A percentile compares a stretch with the other conserved stretches of the same genome.
These are phyloP conservation scores for Nevesoporus exiguus DNA, from an alignment of 768 basidiomycete genomes.

Conservation along the genomic window DNA sequence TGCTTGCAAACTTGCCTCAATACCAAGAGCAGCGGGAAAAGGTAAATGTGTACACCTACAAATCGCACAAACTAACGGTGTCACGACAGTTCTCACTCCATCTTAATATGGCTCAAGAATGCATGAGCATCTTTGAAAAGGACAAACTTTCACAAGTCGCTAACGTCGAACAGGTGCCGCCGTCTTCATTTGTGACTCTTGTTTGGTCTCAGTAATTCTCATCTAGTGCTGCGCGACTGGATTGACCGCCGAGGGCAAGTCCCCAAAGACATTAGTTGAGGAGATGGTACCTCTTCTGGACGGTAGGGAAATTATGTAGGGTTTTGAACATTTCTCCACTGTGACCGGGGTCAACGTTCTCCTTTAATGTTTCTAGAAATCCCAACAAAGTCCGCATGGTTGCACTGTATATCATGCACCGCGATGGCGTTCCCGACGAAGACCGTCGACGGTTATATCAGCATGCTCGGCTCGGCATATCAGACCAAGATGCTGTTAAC, in stretches of 20 bases:
- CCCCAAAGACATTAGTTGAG: conserved; percentile 92
- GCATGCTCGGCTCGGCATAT: conserved; percentile 81
- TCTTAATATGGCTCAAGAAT: conserved; percentile 96
- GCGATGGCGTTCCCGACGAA: conserved; percentile 98
- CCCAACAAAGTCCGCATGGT: conserved; percentile 94
- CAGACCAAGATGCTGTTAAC: conserved; percentile 94
- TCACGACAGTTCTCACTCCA: conserved; percentile 83
- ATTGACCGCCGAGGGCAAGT: conserved; percentile 84
- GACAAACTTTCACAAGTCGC: conserved; percentile 81
- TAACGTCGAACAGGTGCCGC: conserved; percentile 80
- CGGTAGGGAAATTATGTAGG: conserved; percentile 78
- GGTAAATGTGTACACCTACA: conserved; percentile 40
- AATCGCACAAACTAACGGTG: background rate
- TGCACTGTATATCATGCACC: conserved; percentile 88
- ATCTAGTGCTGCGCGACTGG: conserved; percentile 90
- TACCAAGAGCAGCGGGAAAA: conserved; percentile 95
- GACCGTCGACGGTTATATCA: conserved; percentile 93
- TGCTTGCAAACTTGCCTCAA: conserved; percentile 92
- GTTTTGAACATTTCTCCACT: conserved; percentile 3
- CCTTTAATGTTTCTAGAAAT: conserved; percentile 47
- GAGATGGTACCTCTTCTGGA: conserved; percentile 98
- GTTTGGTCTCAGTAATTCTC: background rate
- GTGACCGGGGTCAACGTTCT: background rate
- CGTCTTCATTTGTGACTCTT: background rate
- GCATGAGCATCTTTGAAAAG: conserved; percentile 90